Evolutionary conservation across 2,329 filamentous ascomycete genomes (phyloP).

Genomic region (Biscogniauxia sp.): DNA sequence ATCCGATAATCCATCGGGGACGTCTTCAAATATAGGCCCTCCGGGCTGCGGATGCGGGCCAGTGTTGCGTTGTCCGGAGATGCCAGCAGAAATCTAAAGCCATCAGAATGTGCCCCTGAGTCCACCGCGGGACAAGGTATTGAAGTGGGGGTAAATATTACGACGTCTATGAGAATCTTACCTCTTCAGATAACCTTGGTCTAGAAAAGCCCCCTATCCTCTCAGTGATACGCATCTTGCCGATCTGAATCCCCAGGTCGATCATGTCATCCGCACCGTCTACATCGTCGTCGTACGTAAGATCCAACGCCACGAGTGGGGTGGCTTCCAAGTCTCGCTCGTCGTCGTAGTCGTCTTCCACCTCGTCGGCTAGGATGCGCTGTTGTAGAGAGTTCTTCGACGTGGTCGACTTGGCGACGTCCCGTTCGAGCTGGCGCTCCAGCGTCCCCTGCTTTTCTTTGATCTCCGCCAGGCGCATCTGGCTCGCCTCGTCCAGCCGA

Average conservation of each 20-base stretch:
- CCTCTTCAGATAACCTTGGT: constrained; percentile 69
- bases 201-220: constrained; percentile 70
- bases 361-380: constrained; percentile 46
- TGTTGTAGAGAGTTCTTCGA: constrained; percentile 33
- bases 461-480: constrained; percentile 70
- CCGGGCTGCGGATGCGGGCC: constrained; percentile 18
- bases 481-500: constrained; percentile 65
- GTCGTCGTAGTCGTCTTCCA: constrained; percentile 59
- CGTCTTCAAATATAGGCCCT: constrained; percentile 24
- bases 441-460: constrained; percentile 75
- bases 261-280: constrained; percentile 60
- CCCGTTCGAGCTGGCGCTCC: constrained; percentile 67
- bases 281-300: constrained; percentile 65
- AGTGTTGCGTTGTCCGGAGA: constrained; percentile 25
- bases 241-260: constrained; percentile 69
- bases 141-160: constrained; percentile 1
- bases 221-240: constrained; percentile 71
- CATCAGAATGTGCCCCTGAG: constrained; percentile 2
- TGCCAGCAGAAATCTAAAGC: constrained; percentile 35
- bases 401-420: constrained; percentile 53
- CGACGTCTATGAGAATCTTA: constrained; percentile 34
- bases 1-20: constrained; percentile 25
- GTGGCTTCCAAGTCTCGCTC: constrained; percentile 60
- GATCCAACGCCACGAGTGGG: constrained; percentile 61
- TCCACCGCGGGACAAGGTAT: background rate